Evolutionary conservation across 2,329 filamentous ascomycete genomes (phyloP).

Genomic region (Diaporthe ampelina): DNA sequence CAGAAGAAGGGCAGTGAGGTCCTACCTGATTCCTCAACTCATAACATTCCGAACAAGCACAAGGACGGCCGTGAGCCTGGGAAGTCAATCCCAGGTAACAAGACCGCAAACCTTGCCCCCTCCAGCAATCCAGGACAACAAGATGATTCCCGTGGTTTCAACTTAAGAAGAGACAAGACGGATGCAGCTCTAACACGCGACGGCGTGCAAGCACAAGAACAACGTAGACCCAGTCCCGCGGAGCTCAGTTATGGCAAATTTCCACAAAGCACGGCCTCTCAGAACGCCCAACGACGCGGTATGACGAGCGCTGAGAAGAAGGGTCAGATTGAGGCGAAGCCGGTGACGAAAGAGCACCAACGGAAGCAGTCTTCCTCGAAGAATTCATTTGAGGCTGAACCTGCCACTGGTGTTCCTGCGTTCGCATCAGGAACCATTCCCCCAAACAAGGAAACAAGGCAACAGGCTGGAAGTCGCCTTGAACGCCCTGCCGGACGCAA

Average conservation of each 20-base stretch:
- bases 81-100: not conserved
- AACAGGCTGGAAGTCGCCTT: not conserved
- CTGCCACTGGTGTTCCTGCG: not conserved
- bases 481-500: not conserved
- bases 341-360: not conserved
- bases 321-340: slow-evolving; percentile 1
- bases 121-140: not conserved
- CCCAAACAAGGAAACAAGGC: not conserved
- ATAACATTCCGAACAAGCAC: not conserved
- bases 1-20: not conserved
- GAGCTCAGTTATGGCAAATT: not conserved
- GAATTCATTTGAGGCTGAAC: not conserved
- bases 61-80: not conserved
- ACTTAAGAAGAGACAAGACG: not conserved
- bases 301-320: slow-evolving; percentile 24
- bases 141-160: not conserved
- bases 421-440: not conserved
- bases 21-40: not conserved
- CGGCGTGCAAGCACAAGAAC: not conserved
- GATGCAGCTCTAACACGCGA: not conserved
- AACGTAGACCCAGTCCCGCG: not conserved
- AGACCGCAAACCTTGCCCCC: not conserved
- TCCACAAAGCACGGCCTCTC: not conserved
- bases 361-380: not conserved
- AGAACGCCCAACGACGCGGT: slow-evolving; percentile 1